Conservation (phyloP, 306 rosid species). For the Psophocarpus tetragonolobus region DNA sequence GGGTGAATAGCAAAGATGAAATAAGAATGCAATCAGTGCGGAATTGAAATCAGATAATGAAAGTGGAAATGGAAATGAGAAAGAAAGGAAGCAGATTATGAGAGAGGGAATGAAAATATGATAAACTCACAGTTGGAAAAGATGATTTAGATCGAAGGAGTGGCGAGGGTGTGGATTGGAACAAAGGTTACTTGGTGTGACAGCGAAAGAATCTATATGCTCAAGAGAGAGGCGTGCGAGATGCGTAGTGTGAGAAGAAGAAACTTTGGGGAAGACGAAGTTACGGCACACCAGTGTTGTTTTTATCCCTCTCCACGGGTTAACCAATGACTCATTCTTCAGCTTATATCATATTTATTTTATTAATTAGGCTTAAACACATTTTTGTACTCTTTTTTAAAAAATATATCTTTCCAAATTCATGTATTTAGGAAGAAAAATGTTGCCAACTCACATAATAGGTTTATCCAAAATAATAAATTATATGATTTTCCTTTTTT, state of each 20-base stretch:
- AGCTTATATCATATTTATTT: not conserved
- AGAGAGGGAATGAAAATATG: not conserved
- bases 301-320: not conserved
- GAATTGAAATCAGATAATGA: conserved; percentile 2
- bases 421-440: no score
- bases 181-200: not conserved
- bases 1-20: not conserved
- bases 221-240: not conserved
- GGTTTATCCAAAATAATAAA: no score
- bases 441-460: no score
- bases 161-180: not conserved
- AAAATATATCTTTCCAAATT: no score
- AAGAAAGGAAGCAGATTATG: not conserved
- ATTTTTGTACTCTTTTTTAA: no score
- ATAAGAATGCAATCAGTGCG: not conserved
- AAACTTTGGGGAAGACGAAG: not conserved
- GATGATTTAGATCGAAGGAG: not conserved
- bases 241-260: not conserved
- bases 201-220: not conserved
- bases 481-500: no score
- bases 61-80: not conserved
- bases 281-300: not conserved
- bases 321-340: not conserved
- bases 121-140: not conserved
- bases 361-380: no score